Base-by-base conservation (phyloP, 495 filamentous ascomycete genomes). In the Neurospora cerealis region DNA sequence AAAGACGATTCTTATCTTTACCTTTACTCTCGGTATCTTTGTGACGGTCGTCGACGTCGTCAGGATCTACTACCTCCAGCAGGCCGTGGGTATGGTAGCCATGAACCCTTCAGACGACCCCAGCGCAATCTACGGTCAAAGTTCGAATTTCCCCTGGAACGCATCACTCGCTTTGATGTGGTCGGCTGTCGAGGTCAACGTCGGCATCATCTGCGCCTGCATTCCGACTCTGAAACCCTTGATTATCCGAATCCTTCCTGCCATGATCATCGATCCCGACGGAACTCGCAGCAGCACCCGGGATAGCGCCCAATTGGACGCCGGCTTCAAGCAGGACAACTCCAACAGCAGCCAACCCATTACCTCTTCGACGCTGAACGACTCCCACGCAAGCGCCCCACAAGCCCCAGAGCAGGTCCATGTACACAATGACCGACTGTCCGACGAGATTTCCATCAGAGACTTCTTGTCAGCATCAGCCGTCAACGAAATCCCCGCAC, bases 191-290 rank as follows among this genome's bases (percentile, higher is more conserved):
- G 94, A 97, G 80, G 93, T 97, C 80, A 94, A 97, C 77, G 85
- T 94, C 9, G 94, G 94, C 9, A 92, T 97, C 72, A 91, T 95
- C 54, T 96, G 93, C 73, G 94, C 90, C 69, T 97, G 93, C 77
- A 91, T 97, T 37, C 95, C 94, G 17, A 95, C 92, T 24, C 83
- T 97, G 75, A 98, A 97, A 78, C 95, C 95, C 17, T 85, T 98
- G 21, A 89, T 93, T 72, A 88, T 92, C 60, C 88, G 88, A 11
- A 87, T 96, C 69, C 80, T 95, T 32, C 95, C 95, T 5, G 85
- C 88, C 60, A 86, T 96, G 83, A 86, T 96, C 41, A 86, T 83
- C 70, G 83, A 85, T 62, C 82, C 83, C 2, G 74, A 83, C 66
- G 80, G 80, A 34, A 80, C 82, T 42, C 78, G 76, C 11, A 72